Evolutionary conservation across 345 rosid species (phyloP).

Genomic region (Salix purpurea): DNA sequence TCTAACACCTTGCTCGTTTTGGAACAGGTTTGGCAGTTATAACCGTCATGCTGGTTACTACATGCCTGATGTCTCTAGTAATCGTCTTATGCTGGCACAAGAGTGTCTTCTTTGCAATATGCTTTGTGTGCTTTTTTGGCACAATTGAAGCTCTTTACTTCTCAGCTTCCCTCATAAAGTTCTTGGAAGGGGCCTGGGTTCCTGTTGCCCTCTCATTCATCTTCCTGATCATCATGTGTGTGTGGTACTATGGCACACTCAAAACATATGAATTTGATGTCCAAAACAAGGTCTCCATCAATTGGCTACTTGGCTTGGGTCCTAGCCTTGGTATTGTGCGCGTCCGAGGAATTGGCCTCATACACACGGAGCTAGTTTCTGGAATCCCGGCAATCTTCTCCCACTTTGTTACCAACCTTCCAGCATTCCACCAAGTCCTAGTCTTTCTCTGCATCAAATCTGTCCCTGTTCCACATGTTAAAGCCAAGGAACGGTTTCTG

Average conservation of each 20-base stretch:
- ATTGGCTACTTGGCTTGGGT: slow-evolving; percentile 81
- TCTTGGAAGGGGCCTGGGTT: slow-evolving; percentile 98
- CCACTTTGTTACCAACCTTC: slow-evolving; percentile 93
- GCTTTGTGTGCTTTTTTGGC: slow-evolving; percentile 74
- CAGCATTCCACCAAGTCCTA: slow-evolving; percentile 92
- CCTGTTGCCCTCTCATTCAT: slow-evolving; percentile 78
- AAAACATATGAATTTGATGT: slow-evolving; percentile 83
- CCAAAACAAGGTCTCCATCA: slow-evolving; percentile 87
- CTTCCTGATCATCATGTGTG: slow-evolving; percentile 74
- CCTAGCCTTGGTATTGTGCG: slow-evolving; percentile 86
- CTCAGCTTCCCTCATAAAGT: slow-evolving; percentile 86
- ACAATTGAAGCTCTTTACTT: slow-evolving; percentile 89
- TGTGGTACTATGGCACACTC: slow-evolving; percentile 86
- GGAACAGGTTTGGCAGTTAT: slow-evolving; percentile 92
- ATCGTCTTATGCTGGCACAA: slow-evolving; percentile 93
- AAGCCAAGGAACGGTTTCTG: slow-evolving; percentile 79
- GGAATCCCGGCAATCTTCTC: slow-evolving; percentile 98
- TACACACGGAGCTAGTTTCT: slow-evolving; percentile 88
- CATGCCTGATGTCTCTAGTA: slow-evolving; percentile 92
- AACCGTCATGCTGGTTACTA: slow-evolving; percentile 96
- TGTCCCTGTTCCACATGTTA: slow-evolving; percentile 91
- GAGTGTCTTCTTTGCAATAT: slow-evolving; percentile 57
- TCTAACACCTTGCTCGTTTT: slow-evolving; percentile 2
- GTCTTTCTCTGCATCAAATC: slow-evolving; percentile 93
- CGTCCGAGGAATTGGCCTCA: slow-evolving; percentile 78